Evolutionary conservation across 2,329 filamentous ascomycete species (phyloP).

Genomic region (Endothia cerciana): DNA sequence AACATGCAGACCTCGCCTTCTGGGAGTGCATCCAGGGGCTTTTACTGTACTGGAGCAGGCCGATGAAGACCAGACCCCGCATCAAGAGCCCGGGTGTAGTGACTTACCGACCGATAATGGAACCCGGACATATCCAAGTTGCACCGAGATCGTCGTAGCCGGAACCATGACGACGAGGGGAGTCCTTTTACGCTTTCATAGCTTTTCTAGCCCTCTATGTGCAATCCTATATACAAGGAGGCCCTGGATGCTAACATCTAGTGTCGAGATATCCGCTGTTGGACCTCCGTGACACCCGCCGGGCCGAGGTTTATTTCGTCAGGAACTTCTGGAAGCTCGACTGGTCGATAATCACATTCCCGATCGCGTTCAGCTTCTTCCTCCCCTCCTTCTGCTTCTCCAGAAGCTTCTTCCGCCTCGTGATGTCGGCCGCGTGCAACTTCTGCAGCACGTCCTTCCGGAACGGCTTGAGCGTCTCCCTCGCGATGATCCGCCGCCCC

Average conservation of each 20-base stretch:
- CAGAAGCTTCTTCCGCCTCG: constrained; percentile 79
- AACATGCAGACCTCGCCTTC: too few species aligned
- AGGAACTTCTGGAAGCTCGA: constrained; percentile 94
- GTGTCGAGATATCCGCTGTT: not conserved
- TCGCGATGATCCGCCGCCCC: constrained; percentile 80
- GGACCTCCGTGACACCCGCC: not conserved
- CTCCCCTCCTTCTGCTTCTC: constrained; percentile 97
- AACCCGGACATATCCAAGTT: not conserved
- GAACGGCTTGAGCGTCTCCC: constrained; percentile 96
- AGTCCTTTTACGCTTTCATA: not conserved
- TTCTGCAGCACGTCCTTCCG: constrained; percentile 94
- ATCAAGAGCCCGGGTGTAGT: constrained; percentile 5
- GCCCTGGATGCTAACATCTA: not conserved
- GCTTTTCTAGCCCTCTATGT: not conserved
- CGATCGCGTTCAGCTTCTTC: constrained; percentile 81
- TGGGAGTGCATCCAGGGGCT: too few species aligned
- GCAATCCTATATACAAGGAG: too few species aligned
- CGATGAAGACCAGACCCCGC: constrained; percentile 10
- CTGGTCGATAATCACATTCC: constrained; percentile 95
- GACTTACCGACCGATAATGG: not conserved
- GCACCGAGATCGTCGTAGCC: not conserved
- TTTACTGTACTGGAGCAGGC: too few species aligned
- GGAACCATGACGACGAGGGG: not conserved
- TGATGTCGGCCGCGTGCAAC: constrained; percentile 87
- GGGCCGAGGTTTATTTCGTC: constrained; percentile 61